phyloP scores from a whole-genome alignment of 2,329 filamentous ascomycete species.

The Sclerotinia borealis region DNA sequence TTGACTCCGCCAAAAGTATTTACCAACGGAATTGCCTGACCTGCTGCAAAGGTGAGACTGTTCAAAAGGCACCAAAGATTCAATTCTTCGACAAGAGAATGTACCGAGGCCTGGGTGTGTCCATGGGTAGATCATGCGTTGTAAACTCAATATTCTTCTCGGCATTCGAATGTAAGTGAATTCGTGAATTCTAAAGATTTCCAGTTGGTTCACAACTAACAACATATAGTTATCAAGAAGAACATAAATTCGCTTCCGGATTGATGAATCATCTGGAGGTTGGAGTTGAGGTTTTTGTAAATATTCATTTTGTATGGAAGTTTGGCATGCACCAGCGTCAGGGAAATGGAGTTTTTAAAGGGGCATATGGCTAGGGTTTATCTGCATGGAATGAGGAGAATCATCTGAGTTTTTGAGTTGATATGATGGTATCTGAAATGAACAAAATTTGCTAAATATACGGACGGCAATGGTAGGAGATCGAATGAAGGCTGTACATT shows the following conservation, averaged over 20 bases:
- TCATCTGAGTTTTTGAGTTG: neutral
- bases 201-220: neutral
- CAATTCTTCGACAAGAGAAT: constrained; percentile 71
- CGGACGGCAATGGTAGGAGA: neutral
- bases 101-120: constrained; percentile 78
- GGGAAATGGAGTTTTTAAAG: constrained; percentile 9
- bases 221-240: constrained; percentile 56
- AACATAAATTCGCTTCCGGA: constrained; percentile 36
- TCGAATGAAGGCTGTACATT: neutral
- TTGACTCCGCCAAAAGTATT: constrained; percentile 79
- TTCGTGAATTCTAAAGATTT: neutral
- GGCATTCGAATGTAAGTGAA: constrained; percentile 58
- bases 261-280: constrained; percentile 15
- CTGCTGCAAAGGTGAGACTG: constrained; percentile 57
- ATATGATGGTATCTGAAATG: neutral
- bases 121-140: constrained; percentile 73
- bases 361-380: neutral
- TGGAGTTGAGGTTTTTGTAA: constrained; percentile 4
- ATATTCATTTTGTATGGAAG: constrained; percentile 10
- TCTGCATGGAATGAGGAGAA: neutral
- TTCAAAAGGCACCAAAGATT: constrained; percentile 63
- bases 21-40: constrained; percentile 78
- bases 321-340: constrained; percentile 7
- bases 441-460: neutral
- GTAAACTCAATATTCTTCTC: constrained; percentile 90